Percentiles rank a stretch among this genome's conserved stretches.
phyloP scores from a whole-genome alignment of 306 rosid genomes.

The Citrullus amarus region DNA sequence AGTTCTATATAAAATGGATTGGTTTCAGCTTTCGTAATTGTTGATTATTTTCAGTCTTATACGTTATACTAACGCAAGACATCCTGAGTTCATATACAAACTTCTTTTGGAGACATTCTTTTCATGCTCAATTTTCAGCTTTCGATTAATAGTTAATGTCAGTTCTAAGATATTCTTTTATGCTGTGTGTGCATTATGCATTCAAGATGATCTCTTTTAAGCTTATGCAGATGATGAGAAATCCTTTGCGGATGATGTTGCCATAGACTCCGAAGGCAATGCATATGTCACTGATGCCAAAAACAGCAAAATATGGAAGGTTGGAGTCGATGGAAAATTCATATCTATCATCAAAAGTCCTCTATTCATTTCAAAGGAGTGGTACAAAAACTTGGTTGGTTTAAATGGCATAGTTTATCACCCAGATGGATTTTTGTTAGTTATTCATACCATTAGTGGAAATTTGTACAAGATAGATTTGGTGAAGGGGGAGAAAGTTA shows the following conservation, averaged over 20 bases:
- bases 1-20: neutral
- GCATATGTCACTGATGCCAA: slow-evolving; percentile 66
- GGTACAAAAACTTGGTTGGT: slow-evolving; percentile 67
- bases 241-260: slow-evolving; percentile 70
- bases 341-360: slow-evolving; percentile 48
- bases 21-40: neutral
- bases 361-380: slow-evolving; percentile 47
- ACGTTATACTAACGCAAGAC: neutral
- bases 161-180: neutral
- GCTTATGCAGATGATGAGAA: slow-evolving; percentile 51
- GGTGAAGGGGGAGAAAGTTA: slow-evolving; percentile 52
- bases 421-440: slow-evolving; percentile 73
- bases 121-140: neutral
- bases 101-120: neutral
- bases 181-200: neutral
- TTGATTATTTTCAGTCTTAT: neutral
- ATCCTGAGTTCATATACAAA: neutral
- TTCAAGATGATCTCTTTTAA: neutral
- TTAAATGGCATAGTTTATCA: slow-evolving; percentile 87
- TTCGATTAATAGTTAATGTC: neutral
- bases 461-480: slow-evolving; percentile 60
- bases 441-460: slow-evolving; percentile 62
- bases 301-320: slow-evolving; percentile 70
- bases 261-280: slow-evolving; percentile 76
- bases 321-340: slow-evolving; percentile 55